Percentiles rank a stretch among this genome's conserved stretches.
phyloP scores from a whole-genome alignment of 2,329 filamentous ascomycete species.

The Scedosporium minutisporum region DNA sequence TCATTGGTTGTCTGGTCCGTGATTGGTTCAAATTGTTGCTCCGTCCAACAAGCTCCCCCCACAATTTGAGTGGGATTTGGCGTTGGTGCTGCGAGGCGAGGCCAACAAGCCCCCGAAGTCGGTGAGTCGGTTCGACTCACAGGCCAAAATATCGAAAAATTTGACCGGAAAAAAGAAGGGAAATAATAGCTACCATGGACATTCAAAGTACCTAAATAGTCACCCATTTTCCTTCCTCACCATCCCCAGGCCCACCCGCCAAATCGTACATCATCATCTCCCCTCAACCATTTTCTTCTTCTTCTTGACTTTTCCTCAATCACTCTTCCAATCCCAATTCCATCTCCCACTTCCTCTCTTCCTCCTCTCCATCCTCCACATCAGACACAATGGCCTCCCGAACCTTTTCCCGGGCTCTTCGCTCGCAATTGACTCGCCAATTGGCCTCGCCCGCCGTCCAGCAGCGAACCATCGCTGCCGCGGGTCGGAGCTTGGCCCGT shows the following conservation, averaged over 20 bases:
- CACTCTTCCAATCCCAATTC: slow-evolving; percentile 14
- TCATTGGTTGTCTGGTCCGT: not conserved
- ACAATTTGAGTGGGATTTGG: not conserved
- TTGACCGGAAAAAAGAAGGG: not conserved
- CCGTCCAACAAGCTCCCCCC: not conserved
- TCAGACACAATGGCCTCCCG: slow-evolving; percentile 60
- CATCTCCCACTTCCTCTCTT: slow-evolving; percentile 18
- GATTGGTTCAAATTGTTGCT: slow-evolving; percentile 3
- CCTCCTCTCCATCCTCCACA: slow-evolving; percentile 20
- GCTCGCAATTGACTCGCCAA: slow-evolving; percentile 54
- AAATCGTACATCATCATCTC: not conserved
- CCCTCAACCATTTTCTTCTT: slow-evolving; percentile 6
- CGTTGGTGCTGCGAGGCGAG: not conserved
- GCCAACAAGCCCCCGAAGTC: not conserved
- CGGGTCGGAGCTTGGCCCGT: slow-evolving; percentile 41
- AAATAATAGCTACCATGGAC: not conserved
- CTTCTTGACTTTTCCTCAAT: slow-evolving; percentile 9
- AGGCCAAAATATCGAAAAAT: not conserved
- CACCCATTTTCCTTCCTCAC: slow-evolving; percentile 7
- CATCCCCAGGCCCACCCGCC: not conserved
- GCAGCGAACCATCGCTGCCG: slow-evolving; percentile 55
- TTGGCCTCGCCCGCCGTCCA: slow-evolving; percentile 49
- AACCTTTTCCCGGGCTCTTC: slow-evolving; percentile 60
- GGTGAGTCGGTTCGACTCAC: slow-evolving; percentile 3
- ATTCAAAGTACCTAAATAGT: slow-evolving; percentile 5